Conservation (phyloP, 164 flowering plant genomes). For the Vitis rupestris region DNA sequence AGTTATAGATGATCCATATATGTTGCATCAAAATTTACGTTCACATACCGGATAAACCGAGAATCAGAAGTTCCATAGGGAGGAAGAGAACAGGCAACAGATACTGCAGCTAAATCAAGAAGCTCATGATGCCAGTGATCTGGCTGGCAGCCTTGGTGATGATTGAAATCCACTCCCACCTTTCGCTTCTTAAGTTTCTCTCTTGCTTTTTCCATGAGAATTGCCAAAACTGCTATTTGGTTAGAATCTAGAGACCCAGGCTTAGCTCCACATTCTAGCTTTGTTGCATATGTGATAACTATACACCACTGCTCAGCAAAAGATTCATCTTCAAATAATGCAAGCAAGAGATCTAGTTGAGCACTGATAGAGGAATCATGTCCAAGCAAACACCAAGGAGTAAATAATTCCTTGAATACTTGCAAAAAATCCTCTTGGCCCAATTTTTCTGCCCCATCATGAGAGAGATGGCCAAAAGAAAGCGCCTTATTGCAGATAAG, state of each 20-base stretch:
- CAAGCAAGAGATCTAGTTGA: slow-evolving; percentile 75
- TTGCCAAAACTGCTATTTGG: slow-evolving; percentile 41
- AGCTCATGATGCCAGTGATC: slow-evolving; percentile 68
- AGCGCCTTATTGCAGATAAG: slow-evolving; percentile 19
- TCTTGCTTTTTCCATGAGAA: slow-evolving; percentile 74
- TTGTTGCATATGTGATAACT: slow-evolving; percentile 47
- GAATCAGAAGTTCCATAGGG: slow-evolving; percentile 33
- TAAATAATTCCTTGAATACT: slow-evolving; percentile 56
- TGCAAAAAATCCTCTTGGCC: slow-evolving; percentile 39
- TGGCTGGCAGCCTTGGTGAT: slow-evolving; percentile 19
- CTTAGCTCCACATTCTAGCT: slow-evolving; percentile 17
- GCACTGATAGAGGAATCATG: slow-evolving; percentile 38
- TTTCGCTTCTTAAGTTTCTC: slow-evolving; percentile 30
- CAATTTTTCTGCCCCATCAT: slow-evolving; percentile 23
- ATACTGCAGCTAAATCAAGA: slow-evolving; percentile 66
- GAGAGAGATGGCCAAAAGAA: slow-evolving; percentile 13
- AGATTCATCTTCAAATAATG: slow-evolving; percentile 69
- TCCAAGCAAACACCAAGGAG: slow-evolving; percentile 77
- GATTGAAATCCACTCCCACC: slow-evolving; percentile 6
- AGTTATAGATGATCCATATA: not conserved
- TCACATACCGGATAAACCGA: slow-evolving; percentile 65
- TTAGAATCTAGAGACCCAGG: slow-evolving; percentile 27
- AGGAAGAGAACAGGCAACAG: slow-evolving; percentile 40
- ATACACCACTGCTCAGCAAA: slow-evolving; percentile 74
- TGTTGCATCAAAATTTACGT: slow-evolving; percentile 3